phyloP scores from a whole-genome alignment of 495 filamentous ascomycete genomes.

The Filosporella fistucella region DNA sequence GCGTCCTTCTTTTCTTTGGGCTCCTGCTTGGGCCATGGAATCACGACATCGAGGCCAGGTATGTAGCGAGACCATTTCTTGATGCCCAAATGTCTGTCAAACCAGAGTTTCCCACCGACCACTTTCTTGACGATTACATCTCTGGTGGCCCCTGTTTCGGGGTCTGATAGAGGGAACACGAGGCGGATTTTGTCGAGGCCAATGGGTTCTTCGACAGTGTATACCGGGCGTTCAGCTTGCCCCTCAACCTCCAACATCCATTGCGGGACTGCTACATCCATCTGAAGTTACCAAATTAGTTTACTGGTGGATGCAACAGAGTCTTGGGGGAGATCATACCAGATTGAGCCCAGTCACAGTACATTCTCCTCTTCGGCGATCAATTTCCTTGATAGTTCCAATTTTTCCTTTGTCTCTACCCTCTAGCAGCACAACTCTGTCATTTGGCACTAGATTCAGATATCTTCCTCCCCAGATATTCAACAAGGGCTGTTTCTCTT shows the following conservation, averaged over 20 bases:
- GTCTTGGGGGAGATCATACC: conserved; percentile 41
- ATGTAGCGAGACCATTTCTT: conserved; percentile 46
- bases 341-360: conserved; percentile 59
- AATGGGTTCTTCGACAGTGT: conserved; percentile 44
- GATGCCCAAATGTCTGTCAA: conserved; percentile 37
- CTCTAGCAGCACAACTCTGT: conserved; percentile 73
- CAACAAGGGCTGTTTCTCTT: conserved; percentile 31
- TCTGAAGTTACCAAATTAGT: conserved; percentile 33
- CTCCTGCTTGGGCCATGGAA: conserved; percentile 67
- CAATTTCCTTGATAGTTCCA: conserved; percentile 56
- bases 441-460: conserved; percentile 61
- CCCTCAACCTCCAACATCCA: conserved; percentile 40
- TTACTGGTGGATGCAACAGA: neutral
- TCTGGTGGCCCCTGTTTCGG: conserved; percentile 50
- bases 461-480: conserved; percentile 40
- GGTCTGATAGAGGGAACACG: conserved; percentile 68
- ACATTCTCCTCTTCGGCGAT: conserved; percentile 51
- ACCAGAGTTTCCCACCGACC: conserved; percentile 33
- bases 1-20: conserved; percentile 46
- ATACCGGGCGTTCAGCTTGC: conserved; percentile 35
- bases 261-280: conserved; percentile 52
- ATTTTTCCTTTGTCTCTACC: conserved; percentile 81
- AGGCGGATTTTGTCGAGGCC: conserved; percentile 69
- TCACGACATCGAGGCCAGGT: conserved; percentile 55
- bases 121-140: conserved; percentile 76